phyloP scores from a whole-genome alignment of 768 basidiomycete species.

The Gloeostereum incarnatum region DNA sequence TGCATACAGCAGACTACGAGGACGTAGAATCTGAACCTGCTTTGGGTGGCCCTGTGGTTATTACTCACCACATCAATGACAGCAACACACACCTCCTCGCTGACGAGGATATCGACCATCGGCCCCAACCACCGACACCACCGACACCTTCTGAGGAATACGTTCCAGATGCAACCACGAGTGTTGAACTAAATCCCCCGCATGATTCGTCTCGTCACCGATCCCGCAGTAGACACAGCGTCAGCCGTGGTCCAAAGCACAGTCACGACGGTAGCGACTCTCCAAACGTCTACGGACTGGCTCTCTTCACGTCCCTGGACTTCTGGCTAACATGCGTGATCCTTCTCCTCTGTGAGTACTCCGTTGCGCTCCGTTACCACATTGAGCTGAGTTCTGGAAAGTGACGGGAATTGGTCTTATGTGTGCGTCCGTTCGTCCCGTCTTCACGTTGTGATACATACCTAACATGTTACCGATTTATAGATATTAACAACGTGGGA shows the following conservation, averaged over 20 bases:
- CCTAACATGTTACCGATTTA: slow-evolving; percentile 1
- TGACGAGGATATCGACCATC: not conserved
- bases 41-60: not conserved
- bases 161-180: slow-evolving; percentile 1
- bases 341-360: slow-evolving; percentile 49
- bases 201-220: not conserved
- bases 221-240: slow-evolving; percentile 7
- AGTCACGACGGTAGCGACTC: slow-evolving; percentile 14
- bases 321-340: slow-evolving; percentile 59
- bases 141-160: slow-evolving; percentile 5
- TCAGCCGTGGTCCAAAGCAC: slow-evolving; percentile 15
- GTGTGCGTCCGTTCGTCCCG: slow-evolving; percentile 38
- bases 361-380: slow-evolving; percentile 1
- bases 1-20: not conserved
- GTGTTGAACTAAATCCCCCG: slow-evolving; percentile 6
- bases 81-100: slow-evolving; percentile 1
- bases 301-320: slow-evolving; percentile 40
- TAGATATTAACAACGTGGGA: slow-evolving; percentile 85
- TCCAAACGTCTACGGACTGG: slow-evolving; percentile 46
- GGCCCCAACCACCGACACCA: slow-evolving; percentile 4
- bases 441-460: slow-evolving; percentile 5
- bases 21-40: slow-evolving; percentile 3
- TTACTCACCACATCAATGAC: slow-evolving; percentile 1
- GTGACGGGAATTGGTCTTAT: slow-evolving; percentile 77
- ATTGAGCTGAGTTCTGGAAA: slow-evolving; percentile 16